Base-by-base conservation (phyloP, 1,284 basidiomycete species). In the Sanghuangporus weigelae region DNA sequence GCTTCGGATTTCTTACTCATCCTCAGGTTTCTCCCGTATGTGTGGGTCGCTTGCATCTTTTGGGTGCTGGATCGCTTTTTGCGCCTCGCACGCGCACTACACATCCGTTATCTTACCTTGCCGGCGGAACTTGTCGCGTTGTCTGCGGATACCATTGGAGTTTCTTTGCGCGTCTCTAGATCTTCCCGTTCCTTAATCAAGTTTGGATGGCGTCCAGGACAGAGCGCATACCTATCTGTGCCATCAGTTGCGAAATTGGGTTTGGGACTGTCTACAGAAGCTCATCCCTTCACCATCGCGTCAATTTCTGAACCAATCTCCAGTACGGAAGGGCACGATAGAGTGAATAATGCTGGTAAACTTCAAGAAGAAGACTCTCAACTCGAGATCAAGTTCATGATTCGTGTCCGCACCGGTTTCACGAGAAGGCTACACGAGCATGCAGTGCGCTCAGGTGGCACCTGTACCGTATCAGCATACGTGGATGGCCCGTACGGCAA, bases 41-140 rank as follows among this genome's bases (percentile, higher is more conserved):
- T 74, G 53, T 74, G 76, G 75, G 76, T 78, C 7, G 75, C 77
- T 2, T 71, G 79, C 73, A 76, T 80, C 63, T 67, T 80, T 7
- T 82, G 80, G 81, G 79, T 72, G 2, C 73, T 81, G 53, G 81
- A 82, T 68, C 75, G 81, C 23, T 59, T 78, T 11, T 66, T 78
- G 31, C 76, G 79, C 7, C 46, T 73, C 3, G 57, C 68, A 12
- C 74, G 78, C 8, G 67, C 79, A 8, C 21, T 64, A 35, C 49
- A 21, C 36, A 40, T 57, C 7, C 51, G 46, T n/a, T 64, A 57
- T 35, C 51, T 57, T 2, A 14, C 21, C 7, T 62, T 66, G 23
- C 69, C 69, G 5, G 76, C 75, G 57, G 70, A 67, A n/a, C 69
- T 78, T 39, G 76, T 77, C 66, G 76, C 69, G 59, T 69, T 82